These are phyloP conservation scores for Ophiorrhiza pumila DNA, from an alignment of 257 asterid species.

Conservation along the genomic window DNA sequence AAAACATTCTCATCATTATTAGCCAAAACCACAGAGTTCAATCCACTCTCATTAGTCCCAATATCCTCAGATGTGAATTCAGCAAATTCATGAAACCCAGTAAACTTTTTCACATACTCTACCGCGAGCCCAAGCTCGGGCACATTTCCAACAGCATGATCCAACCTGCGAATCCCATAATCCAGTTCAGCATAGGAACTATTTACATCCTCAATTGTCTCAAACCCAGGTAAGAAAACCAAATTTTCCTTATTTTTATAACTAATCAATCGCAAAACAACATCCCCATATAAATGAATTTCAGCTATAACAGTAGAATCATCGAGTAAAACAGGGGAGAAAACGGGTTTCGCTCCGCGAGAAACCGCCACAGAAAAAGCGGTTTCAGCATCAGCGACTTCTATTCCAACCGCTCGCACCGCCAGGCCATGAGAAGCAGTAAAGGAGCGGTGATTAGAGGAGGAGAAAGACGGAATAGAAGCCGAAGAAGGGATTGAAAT, in stretches of 20 bases:
- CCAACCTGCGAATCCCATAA: slow-evolving; percentile 73
- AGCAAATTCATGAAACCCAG: slow-evolving; percentile 91
- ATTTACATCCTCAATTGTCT: slow-evolving; percentile 29
- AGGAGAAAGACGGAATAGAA: slow-evolving; percentile 54
- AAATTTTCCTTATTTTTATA: slow-evolving; percentile 6
- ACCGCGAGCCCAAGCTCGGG: slow-evolving; percentile 57
- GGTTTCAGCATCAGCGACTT: slow-evolving; percentile 50
- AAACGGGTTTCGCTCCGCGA: slow-evolving; percentile 64
- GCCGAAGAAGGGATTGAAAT: slow-evolving; percentile 51
- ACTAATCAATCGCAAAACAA: slow-evolving; percentile 67
- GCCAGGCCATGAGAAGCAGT: slow-evolving; percentile 65
- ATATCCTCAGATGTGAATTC: slow-evolving; percentile 83
- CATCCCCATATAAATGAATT: slow-evolving; percentile 72
- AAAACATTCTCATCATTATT: slow-evolving; percentile 72
- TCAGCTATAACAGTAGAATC: slow-evolving; percentile 54
- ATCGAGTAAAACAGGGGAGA: slow-evolving; percentile 41
- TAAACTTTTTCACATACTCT: slow-evolving; percentile 60
- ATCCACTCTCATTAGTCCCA: slow-evolving; percentile 84
- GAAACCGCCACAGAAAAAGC: slow-evolving; percentile 58
- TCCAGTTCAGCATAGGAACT: slow-evolving; percentile 48
- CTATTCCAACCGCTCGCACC: slow-evolving; percentile 73
- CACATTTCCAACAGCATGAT: slow-evolving; percentile 91
- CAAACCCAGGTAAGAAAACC: slow-evolving; percentile 67
- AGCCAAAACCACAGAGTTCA: slow-evolving; percentile 81
- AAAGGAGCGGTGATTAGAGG: slow-evolving; percentile 44